Conservation (phyloP, 306 rosid species). For the Quercus ilex region DNA sequence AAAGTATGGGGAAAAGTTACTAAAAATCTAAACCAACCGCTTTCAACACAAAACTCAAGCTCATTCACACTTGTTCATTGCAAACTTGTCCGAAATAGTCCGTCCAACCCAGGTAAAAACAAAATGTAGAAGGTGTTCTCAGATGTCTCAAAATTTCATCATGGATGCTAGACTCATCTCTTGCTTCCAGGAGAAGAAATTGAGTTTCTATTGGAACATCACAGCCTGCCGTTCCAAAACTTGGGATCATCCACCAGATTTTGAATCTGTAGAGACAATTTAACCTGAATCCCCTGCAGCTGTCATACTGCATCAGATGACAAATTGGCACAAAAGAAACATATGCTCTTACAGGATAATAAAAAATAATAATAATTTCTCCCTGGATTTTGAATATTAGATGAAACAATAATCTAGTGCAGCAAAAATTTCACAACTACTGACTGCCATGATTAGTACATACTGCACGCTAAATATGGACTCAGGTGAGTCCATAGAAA, state of each 20-base stretch:
- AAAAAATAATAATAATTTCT: background rate
- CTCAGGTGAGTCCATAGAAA: too few species aligned
- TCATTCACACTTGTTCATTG: constrained; percentile 49
- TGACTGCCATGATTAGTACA: too few species aligned
- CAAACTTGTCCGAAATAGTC: constrained; percentile 50
- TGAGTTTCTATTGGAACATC: constrained; percentile 73
- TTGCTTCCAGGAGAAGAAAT: constrained; percentile 57
- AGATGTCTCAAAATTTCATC: constrained; percentile 25
- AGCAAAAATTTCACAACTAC: too few species aligned
- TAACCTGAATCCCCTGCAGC: constrained; percentile 45
- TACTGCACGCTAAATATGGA: too few species aligned
- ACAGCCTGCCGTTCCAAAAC: constrained; percentile 40
- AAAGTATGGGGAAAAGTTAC: background rate
- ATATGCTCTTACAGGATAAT: background rate
- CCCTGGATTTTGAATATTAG: too few species aligned
- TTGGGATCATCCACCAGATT: constrained; percentile 75
- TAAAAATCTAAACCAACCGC: constrained; percentile 32
- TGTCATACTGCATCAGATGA: background rate
- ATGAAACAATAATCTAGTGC: too few species aligned
- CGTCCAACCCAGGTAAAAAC: constrained; percentile 64
- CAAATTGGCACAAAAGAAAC: background rate
- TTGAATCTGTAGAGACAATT: constrained; percentile 56
- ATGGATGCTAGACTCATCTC: constrained; percentile 28
- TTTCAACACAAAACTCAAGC: constrained; percentile 64
- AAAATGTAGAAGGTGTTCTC: constrained; percentile 42